Conservation (phyloP, 805 yeast species). For the Lipomyces kockii region DNA sequence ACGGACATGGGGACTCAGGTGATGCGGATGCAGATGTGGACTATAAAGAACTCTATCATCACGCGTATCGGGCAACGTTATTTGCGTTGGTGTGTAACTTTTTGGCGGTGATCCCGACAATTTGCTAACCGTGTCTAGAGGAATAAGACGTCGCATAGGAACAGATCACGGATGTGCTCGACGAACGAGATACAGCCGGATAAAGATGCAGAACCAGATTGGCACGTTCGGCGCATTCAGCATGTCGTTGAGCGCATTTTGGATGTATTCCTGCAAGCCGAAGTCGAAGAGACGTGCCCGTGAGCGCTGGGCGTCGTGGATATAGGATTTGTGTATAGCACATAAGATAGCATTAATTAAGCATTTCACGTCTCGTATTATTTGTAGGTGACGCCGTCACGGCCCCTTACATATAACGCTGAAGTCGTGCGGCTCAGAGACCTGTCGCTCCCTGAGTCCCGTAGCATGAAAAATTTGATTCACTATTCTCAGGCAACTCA, state of each 20-base stretch:
- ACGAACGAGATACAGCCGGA: background rate
- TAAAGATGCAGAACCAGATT: background rate
- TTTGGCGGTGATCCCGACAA: background rate
- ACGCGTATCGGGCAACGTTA: constrained; percentile 40
- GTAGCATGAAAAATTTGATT: no score
- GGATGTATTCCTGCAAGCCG: background rate
- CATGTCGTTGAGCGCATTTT: background rate
- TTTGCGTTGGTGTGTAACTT: constrained; percentile 39
- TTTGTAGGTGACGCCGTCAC: no score
- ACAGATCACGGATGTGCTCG: background rate
- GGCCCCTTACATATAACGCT: no score
- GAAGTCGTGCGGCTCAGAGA: no score
- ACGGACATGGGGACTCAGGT: background rate
- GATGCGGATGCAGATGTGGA: constrained; percentile 32
- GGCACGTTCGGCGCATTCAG: background rate
- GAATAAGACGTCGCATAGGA: background rate
- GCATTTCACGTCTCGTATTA: no score
- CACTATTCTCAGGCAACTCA: background rate
- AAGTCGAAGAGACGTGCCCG: background rate
- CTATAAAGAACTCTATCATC: constrained; percentile 41
- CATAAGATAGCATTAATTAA: background rate
- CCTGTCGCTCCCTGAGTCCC: no score
- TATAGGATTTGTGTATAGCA: background rate
- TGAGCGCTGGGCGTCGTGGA: background rate
- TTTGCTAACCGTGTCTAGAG: background rate